These are phyloP conservation scores for Agrocybe pediades DNA, from an alignment of 768 basidiomycete species.

Conservation along the genomic window DNA sequence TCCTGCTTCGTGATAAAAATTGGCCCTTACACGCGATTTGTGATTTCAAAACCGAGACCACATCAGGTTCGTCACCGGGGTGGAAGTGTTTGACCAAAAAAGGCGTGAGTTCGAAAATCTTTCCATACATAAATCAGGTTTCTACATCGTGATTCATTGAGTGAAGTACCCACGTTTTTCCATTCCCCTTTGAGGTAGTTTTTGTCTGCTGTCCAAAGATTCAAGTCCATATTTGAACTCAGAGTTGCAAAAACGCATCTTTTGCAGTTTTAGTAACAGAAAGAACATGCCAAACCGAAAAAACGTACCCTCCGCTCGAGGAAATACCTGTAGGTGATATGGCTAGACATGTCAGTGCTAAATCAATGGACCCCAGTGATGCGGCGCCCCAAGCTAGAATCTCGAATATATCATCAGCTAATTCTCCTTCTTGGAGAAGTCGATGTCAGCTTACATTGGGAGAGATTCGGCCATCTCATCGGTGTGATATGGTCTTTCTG, in stretches of 20 bases:
- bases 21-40: conserved; percentile 59
- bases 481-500: conserved; percentile 50
- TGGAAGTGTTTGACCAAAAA: conserved; percentile 39
- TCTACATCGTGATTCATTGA: too few relatives aligned
- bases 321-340: conserved; percentile 73
- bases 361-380: conserved; percentile 74
- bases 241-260: conserved; percentile 72
- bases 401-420: conserved; percentile 1
- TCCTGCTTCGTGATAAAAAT: not conserved
- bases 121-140: too few relatives aligned
- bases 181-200: conserved; percentile 77
- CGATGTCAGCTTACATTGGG: conserved; percentile 39
- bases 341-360: conserved; percentile 54
- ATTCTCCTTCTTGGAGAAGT: not conserved
- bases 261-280: not conserved
- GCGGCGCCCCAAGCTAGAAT: conserved; percentile 65
- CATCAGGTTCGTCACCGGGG: conserved; percentile 20
- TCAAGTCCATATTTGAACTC: conserved; percentile 76
- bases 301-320: conserved; percentile 55
- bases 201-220: conserved; percentile 65
- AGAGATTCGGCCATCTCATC: conserved; percentile 49
- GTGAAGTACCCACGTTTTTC: conserved; percentile 48
- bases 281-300: not conserved
- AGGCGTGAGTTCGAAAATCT: conserved; percentile 61
- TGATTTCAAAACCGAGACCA: conserved; percentile 42